phyloP scores from a whole-genome alignment of 805 yeast species.

The Ogataea methanolica region DNA sequence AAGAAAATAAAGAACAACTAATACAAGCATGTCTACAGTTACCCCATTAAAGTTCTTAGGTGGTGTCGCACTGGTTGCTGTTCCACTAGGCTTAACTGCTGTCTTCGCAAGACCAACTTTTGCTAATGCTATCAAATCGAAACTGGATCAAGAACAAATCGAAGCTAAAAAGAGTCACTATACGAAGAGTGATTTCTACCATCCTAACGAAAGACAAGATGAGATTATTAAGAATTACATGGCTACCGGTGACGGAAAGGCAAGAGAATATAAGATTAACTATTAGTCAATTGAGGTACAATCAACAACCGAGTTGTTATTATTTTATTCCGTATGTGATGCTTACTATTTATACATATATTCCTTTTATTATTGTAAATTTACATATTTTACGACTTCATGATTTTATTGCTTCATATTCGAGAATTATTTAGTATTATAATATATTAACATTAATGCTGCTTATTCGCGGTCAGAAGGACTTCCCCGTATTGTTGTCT shows the following conservation, averaged over 20 bases:
- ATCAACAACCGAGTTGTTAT: no score
- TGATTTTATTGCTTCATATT: no score
- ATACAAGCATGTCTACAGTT: constrained; percentile 19
- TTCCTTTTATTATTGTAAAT: no score
- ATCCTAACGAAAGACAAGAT: constrained; percentile 20
- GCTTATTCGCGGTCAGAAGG: no score
- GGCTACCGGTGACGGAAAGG: constrained; percentile 24
- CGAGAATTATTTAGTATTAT: no score
- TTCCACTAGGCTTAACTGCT: constrained; percentile 25
- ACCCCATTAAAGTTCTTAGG: constrained; percentile 25
- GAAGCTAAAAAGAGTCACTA: constrained; percentile 26
- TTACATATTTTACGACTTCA: no score
- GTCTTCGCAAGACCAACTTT: constrained; percentile 30
- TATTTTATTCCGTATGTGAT: no score
- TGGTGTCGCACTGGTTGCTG: constrained; percentile 26
- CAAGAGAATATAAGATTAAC: constrained; percentile 23
- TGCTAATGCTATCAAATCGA: constrained; percentile 31
- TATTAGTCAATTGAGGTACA: not conserved
- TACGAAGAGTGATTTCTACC: constrained; percentile 24
- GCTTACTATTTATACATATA: no score
- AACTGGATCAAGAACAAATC: constrained; percentile 28
- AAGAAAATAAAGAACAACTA: not conserved
- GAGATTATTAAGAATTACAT: constrained; percentile 22
- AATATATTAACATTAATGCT: no score
- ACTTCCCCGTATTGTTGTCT: no score